A percentile compares a stretch with the other conserved stretches of the same genome.
Conservation (phyloP, 176 grass and related monocot species). For the Eremochloa ophiuroides region DNA sequence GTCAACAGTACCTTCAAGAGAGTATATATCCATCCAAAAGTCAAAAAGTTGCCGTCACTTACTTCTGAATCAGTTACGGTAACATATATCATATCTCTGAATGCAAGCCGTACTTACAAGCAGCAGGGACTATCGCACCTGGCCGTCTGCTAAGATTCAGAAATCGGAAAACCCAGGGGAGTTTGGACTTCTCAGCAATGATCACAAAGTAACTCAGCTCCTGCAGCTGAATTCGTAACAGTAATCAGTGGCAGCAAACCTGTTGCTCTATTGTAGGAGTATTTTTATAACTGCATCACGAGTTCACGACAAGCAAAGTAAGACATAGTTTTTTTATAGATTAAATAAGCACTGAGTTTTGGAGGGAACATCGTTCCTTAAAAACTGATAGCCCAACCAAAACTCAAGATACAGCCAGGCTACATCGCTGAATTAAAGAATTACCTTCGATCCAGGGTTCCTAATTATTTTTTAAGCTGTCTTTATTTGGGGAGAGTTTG, state of each 20-base stretch:
- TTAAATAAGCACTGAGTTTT: conserved; percentile 39
- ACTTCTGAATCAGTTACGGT: not conserved
- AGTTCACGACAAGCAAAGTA: not conserved
- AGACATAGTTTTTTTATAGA: not conserved
- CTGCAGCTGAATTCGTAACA: not conserved
- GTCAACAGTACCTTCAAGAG: not conserved
- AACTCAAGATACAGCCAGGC: not conserved
- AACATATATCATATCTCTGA: not conserved
- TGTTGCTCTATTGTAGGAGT: not conserved
- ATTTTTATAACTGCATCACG: conserved; percentile 9
- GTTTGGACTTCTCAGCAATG: conserved; percentile 3
- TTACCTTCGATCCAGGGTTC: not conserved
- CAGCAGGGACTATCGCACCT: conserved; percentile 26
- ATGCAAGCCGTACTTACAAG: conserved; percentile 8
- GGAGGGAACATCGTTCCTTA: conserved; percentile 70
- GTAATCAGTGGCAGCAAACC: not conserved
- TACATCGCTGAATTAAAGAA: conserved; percentile 24
- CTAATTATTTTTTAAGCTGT: not conserved
- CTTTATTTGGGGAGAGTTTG: conserved; percentile 36
- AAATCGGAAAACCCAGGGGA: not conserved
- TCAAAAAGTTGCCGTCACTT: not conserved
- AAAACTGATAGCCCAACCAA: conserved; percentile 51
- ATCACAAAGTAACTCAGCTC: not conserved
- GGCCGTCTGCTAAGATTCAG: conserved; percentile 16
- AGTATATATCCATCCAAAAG: not conserved